Base-by-base conservation (phyloP, 345 rosid genomes). In the Salix arbutifolia region DNA sequence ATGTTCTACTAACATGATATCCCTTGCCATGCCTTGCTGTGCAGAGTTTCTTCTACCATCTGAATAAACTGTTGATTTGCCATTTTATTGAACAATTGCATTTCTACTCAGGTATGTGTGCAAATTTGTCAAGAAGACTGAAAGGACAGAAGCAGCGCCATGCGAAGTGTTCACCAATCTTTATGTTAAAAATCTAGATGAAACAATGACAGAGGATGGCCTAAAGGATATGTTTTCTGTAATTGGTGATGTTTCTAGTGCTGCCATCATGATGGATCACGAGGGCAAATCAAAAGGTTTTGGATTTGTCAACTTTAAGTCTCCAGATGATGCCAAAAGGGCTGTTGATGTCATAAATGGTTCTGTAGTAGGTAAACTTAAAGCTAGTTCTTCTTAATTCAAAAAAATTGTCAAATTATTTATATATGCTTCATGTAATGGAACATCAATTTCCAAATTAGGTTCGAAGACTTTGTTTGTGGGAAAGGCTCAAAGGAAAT, bases 201-300 rank as follows among this genome's bases (percentile, higher is more conserved):
- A 80, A 72, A 74, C 78, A 67, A 70, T 87, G 65, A 85, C 91
- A 11, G 90, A 87, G 80, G 90, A 87, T 73, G 19, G 12, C 71
- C 89, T 94, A 4, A 74, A 58, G 18, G 79, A 77, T n/a, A 65
- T 77, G 78, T 94, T 94, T 78, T 86, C 93, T 61, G 86, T 65
- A 8, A 85, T 75, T 68, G 97, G 97, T 77, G 84, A 85, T 73
- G 85, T 93, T 76, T 70, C 76, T 58, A 90, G 80, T 77, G 90
- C 74, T 69, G 85, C 80, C 48, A 84, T 92, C 76, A 90, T 87
- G 88, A 92, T 79, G 80, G 86, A 90, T 80, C 73, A 42, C 26
- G 77, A 82, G 19, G 92, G 95, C 56, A 86, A 74, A 61, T 90
- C 96, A 7, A 88, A 77, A 86, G 91, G 94, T 38, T 94, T 91